Percentiles rank a stretch among this genome's conserved stretches.
Evolutionary conservation across 2,329 filamentous ascomycete species (phyloP).

Genomic region (Alternaria novae-zelandiae): DNA sequence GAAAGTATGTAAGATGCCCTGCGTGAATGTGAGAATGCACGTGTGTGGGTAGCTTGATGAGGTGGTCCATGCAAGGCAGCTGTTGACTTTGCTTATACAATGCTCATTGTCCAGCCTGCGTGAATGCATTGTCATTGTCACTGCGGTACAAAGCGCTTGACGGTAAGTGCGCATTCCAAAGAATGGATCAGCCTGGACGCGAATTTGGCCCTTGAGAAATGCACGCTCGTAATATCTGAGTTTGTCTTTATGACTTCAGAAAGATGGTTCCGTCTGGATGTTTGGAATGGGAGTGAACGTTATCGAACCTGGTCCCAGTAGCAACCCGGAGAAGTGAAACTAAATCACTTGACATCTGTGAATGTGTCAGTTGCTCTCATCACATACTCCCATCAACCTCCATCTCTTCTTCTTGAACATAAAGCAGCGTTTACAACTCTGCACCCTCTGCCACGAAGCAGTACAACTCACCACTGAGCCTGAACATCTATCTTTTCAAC

Average conservation of each 20-base stretch:
- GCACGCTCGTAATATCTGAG: too few relatives aligned
- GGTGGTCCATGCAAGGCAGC: rapidly evolving
- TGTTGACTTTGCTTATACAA: neutral
- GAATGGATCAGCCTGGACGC: neutral
- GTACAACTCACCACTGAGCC: neutral
- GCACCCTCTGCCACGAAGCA: neutral
- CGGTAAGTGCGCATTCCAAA: rapidly evolving
- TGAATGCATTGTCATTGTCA: neutral
- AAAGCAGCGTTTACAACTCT: neutral
- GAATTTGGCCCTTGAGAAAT: too few relatives aligned
- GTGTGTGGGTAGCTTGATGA: neutral
- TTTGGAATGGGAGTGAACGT: neutral
- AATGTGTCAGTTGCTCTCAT: neutral
- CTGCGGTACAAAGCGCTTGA: neutral
- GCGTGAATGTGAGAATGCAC: neutral
- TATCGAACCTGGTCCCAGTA: neutral
- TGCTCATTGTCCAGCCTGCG: neutral
- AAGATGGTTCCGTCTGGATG: neutral
- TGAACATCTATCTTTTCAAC: neutral
- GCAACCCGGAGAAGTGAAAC: neutral
- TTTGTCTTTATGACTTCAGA: too few relatives aligned
- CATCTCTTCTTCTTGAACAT: neutral
- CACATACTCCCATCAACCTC: neutral
- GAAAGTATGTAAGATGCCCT: neutral
- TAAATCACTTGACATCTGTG: neutral